phyloP scores from a whole-genome alignment of 148 eudicot genomes.

The Silene uniflora region DNA sequence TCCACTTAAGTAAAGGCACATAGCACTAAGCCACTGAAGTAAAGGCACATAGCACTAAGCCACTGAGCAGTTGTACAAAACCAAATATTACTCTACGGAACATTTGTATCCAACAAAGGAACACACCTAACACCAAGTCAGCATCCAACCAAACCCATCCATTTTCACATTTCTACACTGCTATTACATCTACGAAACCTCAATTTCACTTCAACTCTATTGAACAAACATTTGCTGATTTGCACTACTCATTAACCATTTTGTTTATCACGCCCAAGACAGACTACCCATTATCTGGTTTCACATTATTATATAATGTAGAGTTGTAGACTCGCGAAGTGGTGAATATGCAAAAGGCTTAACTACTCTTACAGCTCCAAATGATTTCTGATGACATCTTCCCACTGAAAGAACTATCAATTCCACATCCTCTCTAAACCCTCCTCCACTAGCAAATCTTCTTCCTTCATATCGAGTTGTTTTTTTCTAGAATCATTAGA shows the following conservation, averaged over 20 bases:
- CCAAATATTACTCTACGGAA: background rate
- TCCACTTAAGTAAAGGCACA: background rate
- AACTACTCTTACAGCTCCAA: background rate
- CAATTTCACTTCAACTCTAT: background rate
- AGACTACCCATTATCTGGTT: background rate
- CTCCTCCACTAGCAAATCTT: background rate
- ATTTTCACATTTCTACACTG: background rate
- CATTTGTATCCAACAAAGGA: background rate
- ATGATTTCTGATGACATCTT: background rate
- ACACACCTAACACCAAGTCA: too few relatives aligned
- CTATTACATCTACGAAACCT: background rate
- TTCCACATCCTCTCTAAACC: background rate
- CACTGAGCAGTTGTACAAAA: background rate
- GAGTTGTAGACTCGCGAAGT: background rate
- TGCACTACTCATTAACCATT: background rate
- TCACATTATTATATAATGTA: background rate
- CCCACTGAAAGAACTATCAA: background rate
- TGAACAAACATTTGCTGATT: background rate
- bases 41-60: background rate
- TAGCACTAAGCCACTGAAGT: too few relatives aligned
- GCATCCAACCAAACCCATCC: background rate
- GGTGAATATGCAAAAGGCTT: background rate
- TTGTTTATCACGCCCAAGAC: background rate
- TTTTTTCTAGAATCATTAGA: background rate
- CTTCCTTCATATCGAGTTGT: background rate